A percentile compares a stretch with the other conserved stretches of the same genome.
Conservation (phyloP, 2,329 filamentous ascomycete genomes). For the Beauveria sp. region DNA sequence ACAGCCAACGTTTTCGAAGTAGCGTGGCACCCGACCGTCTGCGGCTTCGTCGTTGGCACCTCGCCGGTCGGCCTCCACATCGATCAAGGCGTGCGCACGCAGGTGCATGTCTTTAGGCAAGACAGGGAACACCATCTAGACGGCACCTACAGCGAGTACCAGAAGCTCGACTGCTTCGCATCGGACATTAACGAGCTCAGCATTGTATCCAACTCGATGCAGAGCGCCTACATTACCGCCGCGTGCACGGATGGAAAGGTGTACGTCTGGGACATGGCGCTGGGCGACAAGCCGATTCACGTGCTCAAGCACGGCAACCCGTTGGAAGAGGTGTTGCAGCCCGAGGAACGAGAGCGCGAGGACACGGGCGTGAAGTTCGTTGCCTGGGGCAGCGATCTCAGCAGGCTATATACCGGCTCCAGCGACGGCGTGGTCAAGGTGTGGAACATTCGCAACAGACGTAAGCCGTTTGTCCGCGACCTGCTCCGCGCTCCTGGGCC, state of each 20-base stretch:
- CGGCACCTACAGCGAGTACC: constrained; percentile 34
- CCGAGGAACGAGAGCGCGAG: constrained; percentile 42
- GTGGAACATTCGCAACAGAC: constrained; percentile 48
- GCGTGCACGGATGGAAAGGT: constrained; percentile 54
- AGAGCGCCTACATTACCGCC: constrained; percentile 49
- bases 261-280: constrained; percentile 56
- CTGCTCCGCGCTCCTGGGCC: constrained; percentile 48
- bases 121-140: constrained; percentile 20
- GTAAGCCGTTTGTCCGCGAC: constrained; percentile 40
- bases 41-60: constrained; percentile 50
- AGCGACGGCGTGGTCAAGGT: constrained; percentile 57
- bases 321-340: constrained; percentile 26
- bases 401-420: constrained; percentile 55
- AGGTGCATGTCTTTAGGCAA: constrained; percentile 47
- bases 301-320: constrained; percentile 44
- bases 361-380: constrained; percentile 59
- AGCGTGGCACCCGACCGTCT: constrained; percentile 50
- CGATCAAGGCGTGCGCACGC: constrained; percentile 41
- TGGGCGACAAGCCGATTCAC: constrained; percentile 48
- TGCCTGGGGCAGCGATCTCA: constrained; percentile 49
- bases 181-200: constrained; percentile 57
- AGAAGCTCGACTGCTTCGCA: constrained; percentile 51
- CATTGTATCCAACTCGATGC: constrained; percentile 46
- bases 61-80: constrained; percentile 41
- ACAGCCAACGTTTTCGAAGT: constrained; percentile 59